Evolutionary conservation across 169 alveolate genomes (phyloP).

Genomic region (Eimeria acervulina): DNA sequence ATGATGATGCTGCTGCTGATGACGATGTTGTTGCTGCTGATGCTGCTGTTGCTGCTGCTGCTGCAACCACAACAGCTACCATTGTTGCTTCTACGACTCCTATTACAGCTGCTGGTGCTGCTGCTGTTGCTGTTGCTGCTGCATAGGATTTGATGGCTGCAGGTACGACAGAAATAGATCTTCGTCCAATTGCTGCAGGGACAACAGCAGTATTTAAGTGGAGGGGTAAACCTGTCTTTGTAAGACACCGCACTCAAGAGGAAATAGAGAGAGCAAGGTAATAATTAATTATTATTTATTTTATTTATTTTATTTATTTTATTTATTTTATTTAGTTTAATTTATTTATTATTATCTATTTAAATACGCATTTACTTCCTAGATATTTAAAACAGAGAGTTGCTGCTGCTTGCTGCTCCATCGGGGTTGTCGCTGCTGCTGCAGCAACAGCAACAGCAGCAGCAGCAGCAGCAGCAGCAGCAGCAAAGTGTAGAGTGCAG

Average conservation of each 20-base stretch:
- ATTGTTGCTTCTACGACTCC: neutral
- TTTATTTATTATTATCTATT: neutral
- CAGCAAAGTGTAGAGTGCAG: no score
- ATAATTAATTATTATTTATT: neutral
- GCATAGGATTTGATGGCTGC: conserved; percentile 86
- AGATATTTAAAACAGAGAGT: no score
- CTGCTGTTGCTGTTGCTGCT: neutral
- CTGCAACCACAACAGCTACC: no score
- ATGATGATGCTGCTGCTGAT: neutral
- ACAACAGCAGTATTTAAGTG: conserved; percentile 92
- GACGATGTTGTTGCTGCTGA: conserved; percentile 89
- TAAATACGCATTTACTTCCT: no score
- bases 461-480: no score
- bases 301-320: neutral
- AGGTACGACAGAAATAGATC: conserved; percentile 92
- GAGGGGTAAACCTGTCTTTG: conserved; percentile 93
- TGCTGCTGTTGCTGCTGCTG: conserved; percentile 29
- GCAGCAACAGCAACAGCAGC: no score
- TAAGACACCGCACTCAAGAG: conserved; percentile 91
- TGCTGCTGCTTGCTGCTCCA: no score
- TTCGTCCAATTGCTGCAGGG: conserved; percentile 91
- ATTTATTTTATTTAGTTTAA: neutral
- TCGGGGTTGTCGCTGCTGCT: no score
- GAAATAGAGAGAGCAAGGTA: conserved; percentile 91
- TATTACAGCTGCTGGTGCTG: neutral